Conservation (phyloP, 805 yeast genomes). For the Pichia nanzhaoensis region DNA sequence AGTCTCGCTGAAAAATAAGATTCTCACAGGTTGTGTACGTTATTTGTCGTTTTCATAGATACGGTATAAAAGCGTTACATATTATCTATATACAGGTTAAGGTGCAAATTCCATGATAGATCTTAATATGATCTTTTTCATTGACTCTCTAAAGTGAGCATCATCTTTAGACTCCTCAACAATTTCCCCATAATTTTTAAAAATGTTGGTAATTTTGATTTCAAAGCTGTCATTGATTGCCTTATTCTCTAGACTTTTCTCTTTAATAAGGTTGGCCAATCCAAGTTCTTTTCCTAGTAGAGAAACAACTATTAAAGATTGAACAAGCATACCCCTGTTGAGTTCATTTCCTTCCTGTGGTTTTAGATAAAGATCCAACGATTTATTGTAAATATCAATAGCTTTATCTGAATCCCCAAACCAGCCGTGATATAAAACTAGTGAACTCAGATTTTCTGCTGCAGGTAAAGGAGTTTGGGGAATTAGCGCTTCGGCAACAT, state of each 20-base stretch:
- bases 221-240: slow-evolving; percentile 22
- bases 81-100: not conserved
- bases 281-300: slow-evolving; percentile 25
- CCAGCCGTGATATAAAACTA: slow-evolving; percentile 25
- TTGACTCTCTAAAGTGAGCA: slow-evolving; percentile 14
- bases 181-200: slow-evolving; percentile 29
- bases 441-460: slow-evolving; percentile 20
- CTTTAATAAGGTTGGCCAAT: slow-evolving; percentile 28
- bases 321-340: slow-evolving; percentile 21
- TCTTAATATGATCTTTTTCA: slow-evolving; percentile 14
- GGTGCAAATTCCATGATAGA: slow-evolving; percentile 17
- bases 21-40: no score
- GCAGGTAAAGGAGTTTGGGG: slow-evolving; percentile 26
- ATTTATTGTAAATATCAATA: slow-evolving; percentile 28
- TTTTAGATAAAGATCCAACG: slow-evolving; percentile 18
- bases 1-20: no score
- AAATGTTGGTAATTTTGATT: slow-evolving; percentile 17
- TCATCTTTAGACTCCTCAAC: slow-evolving; percentile 19
- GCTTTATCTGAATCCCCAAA: slow-evolving; percentile 26
- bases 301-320: slow-evolving; percentile 23
- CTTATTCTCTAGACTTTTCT: slow-evolving; percentile 23
- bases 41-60: no score
- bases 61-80: no score
- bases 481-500: slow-evolving; percentile 24
- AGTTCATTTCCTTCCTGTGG: slow-evolving; percentile 15